phyloP scores from a whole-genome alignment of 1,139 yeast species.

The Hemisphaericaspora xylofermentans region DNA sequence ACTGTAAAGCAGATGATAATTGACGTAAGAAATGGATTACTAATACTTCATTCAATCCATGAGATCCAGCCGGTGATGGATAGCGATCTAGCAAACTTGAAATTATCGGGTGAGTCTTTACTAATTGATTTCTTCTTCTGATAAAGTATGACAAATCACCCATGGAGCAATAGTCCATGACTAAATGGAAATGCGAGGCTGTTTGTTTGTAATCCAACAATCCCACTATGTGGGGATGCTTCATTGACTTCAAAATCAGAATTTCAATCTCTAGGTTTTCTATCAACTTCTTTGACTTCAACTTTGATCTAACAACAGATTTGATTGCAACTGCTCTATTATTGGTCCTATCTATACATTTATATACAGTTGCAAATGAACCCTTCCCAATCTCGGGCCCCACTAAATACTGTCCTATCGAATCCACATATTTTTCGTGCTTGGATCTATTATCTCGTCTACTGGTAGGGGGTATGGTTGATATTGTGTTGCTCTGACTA shows the following conservation, averaged over 20 bases:
- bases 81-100: slow-evolving; percentile 73
- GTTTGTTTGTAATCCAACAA: slow-evolving; percentile 82
- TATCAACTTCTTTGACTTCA: slow-evolving; percentile 79
- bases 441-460: neutral
- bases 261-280: slow-evolving; percentile 93
- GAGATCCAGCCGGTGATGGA: slow-evolving; percentile 76
- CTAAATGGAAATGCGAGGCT: slow-evolving; percentile 73
- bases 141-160: slow-evolving; percentile 92
- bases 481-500: neutral
- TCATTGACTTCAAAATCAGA: slow-evolving; percentile 76
- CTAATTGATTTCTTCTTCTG: slow-evolving; percentile 69
- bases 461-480: neutral
- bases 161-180: slow-evolving; percentile 96
- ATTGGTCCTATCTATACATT: slow-evolving; percentile 42
- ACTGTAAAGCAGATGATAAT: slow-evolving; percentile 77
- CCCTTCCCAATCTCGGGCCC: slow-evolving; percentile 54
- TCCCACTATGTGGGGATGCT: slow-evolving; percentile 91
- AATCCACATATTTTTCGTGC: slow-evolving; percentile 1
- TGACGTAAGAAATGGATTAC: slow-evolving; percentile 86
- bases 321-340: slow-evolving; percentile 78
- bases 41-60: slow-evolving; percentile 76
- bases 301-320: slow-evolving; percentile 77
- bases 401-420: slow-evolving; percentile 25
- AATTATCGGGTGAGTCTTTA: slow-evolving; percentile 75
- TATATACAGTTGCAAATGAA: slow-evolving; percentile 51